Base-by-base conservation (phyloP, 1,284 basidiomycete genomes). In the Cutaneotrichosporon curvatum region DNA sequence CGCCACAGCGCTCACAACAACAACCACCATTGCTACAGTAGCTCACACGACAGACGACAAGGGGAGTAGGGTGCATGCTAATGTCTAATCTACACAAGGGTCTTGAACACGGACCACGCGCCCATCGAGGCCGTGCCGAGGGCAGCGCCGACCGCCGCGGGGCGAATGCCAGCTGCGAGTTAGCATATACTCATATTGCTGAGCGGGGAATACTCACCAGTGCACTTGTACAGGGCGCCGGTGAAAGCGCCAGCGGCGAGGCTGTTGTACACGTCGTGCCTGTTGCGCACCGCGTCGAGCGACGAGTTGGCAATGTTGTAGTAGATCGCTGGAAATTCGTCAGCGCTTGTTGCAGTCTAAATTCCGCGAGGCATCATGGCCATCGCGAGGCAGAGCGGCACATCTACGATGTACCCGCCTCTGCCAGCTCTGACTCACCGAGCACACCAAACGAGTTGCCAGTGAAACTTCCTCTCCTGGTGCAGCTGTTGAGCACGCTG, bases 361-460 rank as follows among this genome's bases (percentile, higher is more conserved):
- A n/a, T n/a, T n/a, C n/a, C n/a, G n/a, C n/a, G n/a, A n/a, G n/a
- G n/a, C n/a, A n/a, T n/a, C n/a, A n/a, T n/a, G n/a, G n/a, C n/a
- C n/a, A n/a, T n/a, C n/a, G n/a, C n/a, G n/a, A n/a, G n/a, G n/a
- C n/a, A n/a, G n/a, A n/a, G n/a, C n/a, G n/a, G n/a, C n/a, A n/a
- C n/a, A n/a, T n/a, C n/a, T n/a, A n/a, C n/a, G n/a, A n/a, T n/a
- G n/a, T n/a, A n/a, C n/a, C n/a, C n/a, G n/a, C n/a, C n/a, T n/a
- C n/a, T n/a, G n/a, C n/a, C n/a, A n/a, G n/a, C n/a, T n/a, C n/a
- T n/a, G n/a, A 68, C 76, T 55, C 63, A 95, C 92, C 94, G 58
- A 98, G 77, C 55, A 97, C 87, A 72, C 95, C 95, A 67, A 92
- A 88, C 66, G 89, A 96, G 78, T 98, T 99, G 64, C 92, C 95